These are phyloP conservation scores for Raphanus sativus DNA, from an alignment of 345 rosid genomes.

Conservation along the genomic window DNA sequence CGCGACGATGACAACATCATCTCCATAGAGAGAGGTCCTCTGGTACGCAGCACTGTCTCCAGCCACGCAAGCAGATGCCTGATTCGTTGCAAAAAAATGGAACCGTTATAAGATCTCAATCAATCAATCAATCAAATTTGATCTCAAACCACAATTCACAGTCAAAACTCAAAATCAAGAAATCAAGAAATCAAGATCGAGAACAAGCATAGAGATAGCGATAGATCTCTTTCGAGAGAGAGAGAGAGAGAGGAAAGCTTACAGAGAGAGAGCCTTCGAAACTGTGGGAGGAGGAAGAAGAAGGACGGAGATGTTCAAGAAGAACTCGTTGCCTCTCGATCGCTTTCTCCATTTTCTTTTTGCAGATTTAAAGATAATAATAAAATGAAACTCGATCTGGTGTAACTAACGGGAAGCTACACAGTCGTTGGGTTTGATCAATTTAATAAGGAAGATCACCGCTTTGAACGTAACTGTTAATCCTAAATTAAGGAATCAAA, in stretches of 20 bases:
- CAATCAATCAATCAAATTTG: conserved; percentile 3
- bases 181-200: conserved; percentile 13
- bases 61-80: conserved; percentile 88
- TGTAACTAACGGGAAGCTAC: conserved; percentile 26
- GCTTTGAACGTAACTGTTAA: conserved; percentile 3
- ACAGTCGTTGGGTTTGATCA: background rate
- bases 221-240: background rate
- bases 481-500: background rate
- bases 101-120: background rate
- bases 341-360: conserved; percentile 69
- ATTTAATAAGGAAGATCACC: conserved; percentile 31
- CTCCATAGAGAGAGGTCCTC: conserved; percentile 70
- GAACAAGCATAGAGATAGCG: conserved; percentile 8
- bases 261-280: conserved; percentile 67
- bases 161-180: background rate
- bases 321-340: conserved; percentile 80
- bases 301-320: conserved; percentile 87
- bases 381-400: background rate
- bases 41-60: conserved; percentile 95
- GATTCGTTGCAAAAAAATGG: background rate
- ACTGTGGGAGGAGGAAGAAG: conserved; percentile 45
- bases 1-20: conserved; percentile 96
- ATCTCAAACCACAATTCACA: background rate
- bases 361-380: background rate
- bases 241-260: conserved; percentile 30